Evolutionary conservation across 2,329 filamentous ascomycete species (phyloP).

Genomic region (Trichophyton rubrum): DNA sequence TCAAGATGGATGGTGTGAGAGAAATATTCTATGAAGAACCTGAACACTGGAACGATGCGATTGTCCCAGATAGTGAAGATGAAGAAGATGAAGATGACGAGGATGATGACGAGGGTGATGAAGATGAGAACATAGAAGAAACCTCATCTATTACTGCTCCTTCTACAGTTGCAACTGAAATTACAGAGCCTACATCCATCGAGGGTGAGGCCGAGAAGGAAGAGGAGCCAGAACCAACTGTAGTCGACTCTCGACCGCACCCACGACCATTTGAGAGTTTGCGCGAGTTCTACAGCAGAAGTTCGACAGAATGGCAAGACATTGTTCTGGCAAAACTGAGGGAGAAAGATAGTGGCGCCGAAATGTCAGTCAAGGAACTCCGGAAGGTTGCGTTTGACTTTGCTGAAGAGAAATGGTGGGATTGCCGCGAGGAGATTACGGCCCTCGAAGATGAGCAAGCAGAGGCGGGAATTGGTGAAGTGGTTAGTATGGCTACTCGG

Average conservation of each 20-base stretch:
- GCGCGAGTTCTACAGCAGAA: slow-evolving; percentile 83
- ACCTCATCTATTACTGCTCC: slow-evolving; percentile 26
- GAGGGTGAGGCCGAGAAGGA: slow-evolving; percentile 23
- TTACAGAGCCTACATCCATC: slow-evolving; percentile 21
- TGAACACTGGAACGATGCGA: slow-evolving; percentile 65
- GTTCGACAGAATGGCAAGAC: slow-evolving; percentile 82
- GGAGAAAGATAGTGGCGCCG: slow-evolving; percentile 45
- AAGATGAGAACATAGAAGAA: slow-evolving; percentile 32
- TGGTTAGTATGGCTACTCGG: slow-evolving; percentile 72
- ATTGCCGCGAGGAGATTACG: slow-evolving; percentile 85
- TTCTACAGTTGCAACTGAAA: slow-evolving; percentile 27
- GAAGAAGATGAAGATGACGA: slow-evolving; percentile 34
- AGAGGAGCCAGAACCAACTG: slow-evolving; percentile 30
- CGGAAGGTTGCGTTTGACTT: slow-evolving; percentile 81
- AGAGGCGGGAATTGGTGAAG: slow-evolving; percentile 85
- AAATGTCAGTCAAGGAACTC: slow-evolving; percentile 74
- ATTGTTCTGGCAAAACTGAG: slow-evolving; percentile 63
- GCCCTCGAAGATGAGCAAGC: slow-evolving; percentile 92
- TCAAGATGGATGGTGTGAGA: slow-evolving; percentile 85
- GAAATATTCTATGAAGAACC: slow-evolving; percentile 78
- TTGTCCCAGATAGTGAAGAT: slow-evolving; percentile 47
- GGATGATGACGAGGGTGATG: slow-evolving; percentile 28
- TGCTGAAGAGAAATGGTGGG: slow-evolving; percentile 98
- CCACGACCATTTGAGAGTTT: slow-evolving; percentile 74
- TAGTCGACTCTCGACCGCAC: slow-evolving; percentile 66